A percentile compares a stretch with the other conserved stretches of the same genome.
phyloP scores from a whole-genome alignment of 495 filamentous ascomycete species.

The Neurospora intermedia region DNA sequence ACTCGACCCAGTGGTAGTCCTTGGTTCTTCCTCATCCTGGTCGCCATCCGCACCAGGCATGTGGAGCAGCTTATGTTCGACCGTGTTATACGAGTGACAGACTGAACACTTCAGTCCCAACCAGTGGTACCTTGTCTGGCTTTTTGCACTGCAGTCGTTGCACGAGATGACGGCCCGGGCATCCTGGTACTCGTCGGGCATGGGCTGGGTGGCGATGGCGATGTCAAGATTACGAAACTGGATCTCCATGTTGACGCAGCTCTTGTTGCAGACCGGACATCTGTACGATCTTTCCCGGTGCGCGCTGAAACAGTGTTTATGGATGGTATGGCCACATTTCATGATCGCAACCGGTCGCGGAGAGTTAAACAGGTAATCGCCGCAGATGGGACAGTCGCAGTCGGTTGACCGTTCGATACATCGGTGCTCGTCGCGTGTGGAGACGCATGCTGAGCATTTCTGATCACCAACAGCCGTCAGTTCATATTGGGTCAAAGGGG shows the following conservation, averaged over 20 bases:
- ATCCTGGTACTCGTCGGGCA: slow-evolving; percentile 73
- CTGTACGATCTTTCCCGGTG: slow-evolving; percentile 82
- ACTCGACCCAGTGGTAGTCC: slow-evolving; percentile 24
- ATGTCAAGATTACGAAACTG: slow-evolving; percentile 85
- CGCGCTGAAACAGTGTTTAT: slow-evolving; percentile 72
- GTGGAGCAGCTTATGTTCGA: slow-evolving; percentile 50
- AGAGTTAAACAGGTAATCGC: slow-evolving; percentile 96
- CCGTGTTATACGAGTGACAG: slow-evolving; percentile 78
- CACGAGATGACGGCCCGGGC: slow-evolving; percentile 77
- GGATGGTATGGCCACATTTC: slow-evolving; percentile 93
- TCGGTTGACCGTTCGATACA: slow-evolving; percentile 93
- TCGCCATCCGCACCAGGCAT: slow-evolving; percentile 13
- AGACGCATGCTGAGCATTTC: slow-evolving; percentile 87
- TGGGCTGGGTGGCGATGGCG: slow-evolving; percentile 78
- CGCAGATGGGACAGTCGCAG: slow-evolving; percentile 96
- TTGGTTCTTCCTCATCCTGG: not conserved
- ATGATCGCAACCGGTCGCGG: slow-evolving; percentile 82
- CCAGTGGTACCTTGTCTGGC: slow-evolving; percentile 84
- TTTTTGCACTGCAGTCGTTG: slow-evolving; percentile 88
- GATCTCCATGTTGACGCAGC: slow-evolving; percentile 90
- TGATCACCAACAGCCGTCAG: slow-evolving; percentile 20
- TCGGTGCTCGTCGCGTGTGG: slow-evolving; percentile 69
- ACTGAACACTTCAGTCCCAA: slow-evolving; percentile 81
- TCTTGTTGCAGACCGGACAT: slow-evolving; percentile 90
- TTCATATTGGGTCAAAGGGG: not conserved